A percentile compares a stretch with the other conserved stretches of the same genome.
Conservation (phyloP, 345 rosid species). For the Sisymbrium irio region DNA sequence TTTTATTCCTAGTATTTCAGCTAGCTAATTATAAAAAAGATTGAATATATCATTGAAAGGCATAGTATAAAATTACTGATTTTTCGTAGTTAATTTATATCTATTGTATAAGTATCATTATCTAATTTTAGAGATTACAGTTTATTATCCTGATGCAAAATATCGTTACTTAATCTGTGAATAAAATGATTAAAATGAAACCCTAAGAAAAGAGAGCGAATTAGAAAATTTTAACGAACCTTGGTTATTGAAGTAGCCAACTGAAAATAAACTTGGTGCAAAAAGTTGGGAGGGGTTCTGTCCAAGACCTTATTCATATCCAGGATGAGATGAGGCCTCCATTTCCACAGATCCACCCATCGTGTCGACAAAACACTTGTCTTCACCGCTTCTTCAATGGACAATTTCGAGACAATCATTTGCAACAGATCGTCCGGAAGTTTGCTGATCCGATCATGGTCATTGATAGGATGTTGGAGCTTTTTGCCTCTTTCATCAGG, state of each 20-base stretch:
- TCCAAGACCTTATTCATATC: neutral
- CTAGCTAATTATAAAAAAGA: too few relatives aligned
- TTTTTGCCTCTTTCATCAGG: neutral
- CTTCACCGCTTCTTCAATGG: neutral
- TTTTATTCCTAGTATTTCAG: too few relatives aligned
- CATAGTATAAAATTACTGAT: too few relatives aligned
- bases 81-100: too few relatives aligned
- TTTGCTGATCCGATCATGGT: neutral
- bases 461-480: neutral
- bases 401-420: neutral
- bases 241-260: neutral
- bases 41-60: too few relatives aligned
- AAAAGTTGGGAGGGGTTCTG: neutral
- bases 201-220: neutral
- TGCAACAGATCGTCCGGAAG: neutral
- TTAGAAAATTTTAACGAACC: conserved; percentile 1
- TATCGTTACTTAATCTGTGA: too few relatives aligned
- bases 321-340: neutral
- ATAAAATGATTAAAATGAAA: neutral
- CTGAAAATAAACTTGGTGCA: neutral
- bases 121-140: too few relatives aligned
- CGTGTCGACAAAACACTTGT: neutral
- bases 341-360: conserved; percentile 11
- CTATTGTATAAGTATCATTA: too few relatives aligned
- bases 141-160: too few relatives aligned